Conservation (phyloP, 352 stramenopile species). For the Ophiocytium majus region DNA sequence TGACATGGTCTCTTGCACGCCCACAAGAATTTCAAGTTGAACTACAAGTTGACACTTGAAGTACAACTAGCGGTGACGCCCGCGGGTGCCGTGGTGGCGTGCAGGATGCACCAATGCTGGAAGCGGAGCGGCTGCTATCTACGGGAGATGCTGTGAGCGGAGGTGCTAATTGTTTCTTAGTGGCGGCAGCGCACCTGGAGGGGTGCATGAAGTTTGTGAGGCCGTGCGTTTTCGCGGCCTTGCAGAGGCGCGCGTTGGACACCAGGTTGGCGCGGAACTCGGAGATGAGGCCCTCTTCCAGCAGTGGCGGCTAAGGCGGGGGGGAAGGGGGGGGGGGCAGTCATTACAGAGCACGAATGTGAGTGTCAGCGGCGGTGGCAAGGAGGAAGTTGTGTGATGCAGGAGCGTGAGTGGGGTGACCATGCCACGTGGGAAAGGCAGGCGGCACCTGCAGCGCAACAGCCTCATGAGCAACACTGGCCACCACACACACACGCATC, state of each 20-base stretch:
- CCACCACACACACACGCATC: no score
- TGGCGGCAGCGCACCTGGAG: slow-evolving; percentile 18
- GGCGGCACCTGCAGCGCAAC: background rate
- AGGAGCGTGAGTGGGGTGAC: background rate
- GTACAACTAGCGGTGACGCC: no score
- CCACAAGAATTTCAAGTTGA: no score
- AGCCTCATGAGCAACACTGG: background rate
- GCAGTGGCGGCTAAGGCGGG: background rate
- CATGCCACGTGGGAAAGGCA: background rate
- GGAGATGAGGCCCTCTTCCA: slow-evolving; percentile 29
- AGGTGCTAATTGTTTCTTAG: no score
- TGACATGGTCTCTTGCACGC: no score
- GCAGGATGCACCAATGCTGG: no score
- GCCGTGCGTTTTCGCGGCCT: background rate
- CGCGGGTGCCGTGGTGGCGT: no score
- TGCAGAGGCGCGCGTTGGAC: slow-evolving; percentile 26
- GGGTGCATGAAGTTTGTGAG: slow-evolving; percentile 17
- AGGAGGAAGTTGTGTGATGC: background rate
- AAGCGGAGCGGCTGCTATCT: no score
- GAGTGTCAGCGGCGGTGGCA: no score
- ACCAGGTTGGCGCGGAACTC: slow-evolving; percentile 33
- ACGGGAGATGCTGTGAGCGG: no score
- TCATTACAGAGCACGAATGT: background rate
- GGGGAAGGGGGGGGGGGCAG: background rate
- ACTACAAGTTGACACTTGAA: no score